phyloP scores from a whole-genome alignment of 805 yeast species.

The Saccharomyces kudriavzevii region DNA sequence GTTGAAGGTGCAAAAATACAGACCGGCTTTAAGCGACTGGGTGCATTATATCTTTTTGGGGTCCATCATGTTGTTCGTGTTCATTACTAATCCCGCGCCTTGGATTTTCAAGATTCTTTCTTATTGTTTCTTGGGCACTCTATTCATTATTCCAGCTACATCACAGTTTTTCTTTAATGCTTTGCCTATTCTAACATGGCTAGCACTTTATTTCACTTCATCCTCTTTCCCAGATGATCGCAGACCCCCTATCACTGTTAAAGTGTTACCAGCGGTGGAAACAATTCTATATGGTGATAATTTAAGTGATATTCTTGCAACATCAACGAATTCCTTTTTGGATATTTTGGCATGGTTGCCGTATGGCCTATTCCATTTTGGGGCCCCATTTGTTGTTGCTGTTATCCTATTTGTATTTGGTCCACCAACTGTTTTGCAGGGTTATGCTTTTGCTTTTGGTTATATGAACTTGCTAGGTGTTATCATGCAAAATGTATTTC shows the following conservation, averaged over 20 bases:
- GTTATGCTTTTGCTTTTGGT: slow-evolving; percentile 89
- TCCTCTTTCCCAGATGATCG: slow-evolving; percentile 62
- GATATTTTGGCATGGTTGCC: slow-evolving; percentile 95
- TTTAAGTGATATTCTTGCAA: slow-evolving; percentile 72
- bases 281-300: slow-evolving; percentile 89
- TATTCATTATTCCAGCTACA: slow-evolving; percentile 63
- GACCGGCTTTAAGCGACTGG: slow-evolving; percentile 42
- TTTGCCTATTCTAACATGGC: slow-evolving; percentile 79
- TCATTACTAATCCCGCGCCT: slow-evolving; percentile 49
- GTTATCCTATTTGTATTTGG: slow-evolving; percentile 72
- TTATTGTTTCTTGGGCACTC: slow-evolving; percentile 34
- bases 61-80: slow-evolving; percentile 49
- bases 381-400: slow-evolving; percentile 85
- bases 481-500: slow-evolving; percentile 68
- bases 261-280: slow-evolving; percentile 84
- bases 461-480: slow-evolving; percentile 89
- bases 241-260: slow-evolving; percentile 85
- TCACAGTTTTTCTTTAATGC: slow-evolving; percentile 80
- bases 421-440: slow-evolving; percentile 78
- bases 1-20: slow-evolving; percentile 35
- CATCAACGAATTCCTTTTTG: slow-evolving; percentile 51
- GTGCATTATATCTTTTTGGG: slow-evolving; percentile 44
- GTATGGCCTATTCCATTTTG: slow-evolving; percentile 83
- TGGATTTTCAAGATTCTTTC: slow-evolving; percentile 32
- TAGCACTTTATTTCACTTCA: slow-evolving; percentile 70